Evolutionary conservation across 305 asterid species (phyloP).

Genomic region (Fraxinus albicans): DNA sequence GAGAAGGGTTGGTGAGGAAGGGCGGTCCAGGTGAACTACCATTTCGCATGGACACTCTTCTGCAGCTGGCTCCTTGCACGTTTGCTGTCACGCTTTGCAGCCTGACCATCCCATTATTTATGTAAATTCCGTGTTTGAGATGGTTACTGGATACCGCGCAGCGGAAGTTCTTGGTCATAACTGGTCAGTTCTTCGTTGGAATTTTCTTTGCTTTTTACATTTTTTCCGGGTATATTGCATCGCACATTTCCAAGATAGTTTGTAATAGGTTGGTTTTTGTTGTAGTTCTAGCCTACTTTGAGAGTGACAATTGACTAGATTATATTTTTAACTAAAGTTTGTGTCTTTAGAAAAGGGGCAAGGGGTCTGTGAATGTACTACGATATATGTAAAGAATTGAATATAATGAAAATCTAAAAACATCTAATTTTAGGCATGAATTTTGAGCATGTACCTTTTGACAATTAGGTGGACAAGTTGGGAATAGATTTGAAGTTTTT

Average conservation of each 20-base stretch:
- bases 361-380: background rate
- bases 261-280: background rate
- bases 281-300: background rate
- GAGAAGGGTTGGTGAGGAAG: constrained; percentile 33
- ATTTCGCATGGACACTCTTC: too few relatives aligned
- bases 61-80: too few relatives aligned
- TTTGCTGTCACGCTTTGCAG: too few relatives aligned
- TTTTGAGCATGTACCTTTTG: background rate
- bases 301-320: background rate
- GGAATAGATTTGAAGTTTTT: background rate
- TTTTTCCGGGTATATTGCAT: background rate
- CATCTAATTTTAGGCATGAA: background rate
- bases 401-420: background rate
- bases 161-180: too few relatives aligned
- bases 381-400: background rate
- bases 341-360: background rate
- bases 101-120: too few relatives aligned
- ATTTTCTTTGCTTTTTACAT: background rate
- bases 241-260: background rate
- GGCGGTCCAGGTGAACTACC: background rate
- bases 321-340: background rate
- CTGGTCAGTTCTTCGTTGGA: background rate
- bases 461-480: background rate
- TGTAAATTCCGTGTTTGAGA: too few relatives aligned
- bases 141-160: too few relatives aligned